Percentiles rank a stretch among this genome's conserved stretches.
phyloP scores from a whole-genome alignment of 495 filamentous ascomycete species.

The Penicillium antarcticum region DNA sequence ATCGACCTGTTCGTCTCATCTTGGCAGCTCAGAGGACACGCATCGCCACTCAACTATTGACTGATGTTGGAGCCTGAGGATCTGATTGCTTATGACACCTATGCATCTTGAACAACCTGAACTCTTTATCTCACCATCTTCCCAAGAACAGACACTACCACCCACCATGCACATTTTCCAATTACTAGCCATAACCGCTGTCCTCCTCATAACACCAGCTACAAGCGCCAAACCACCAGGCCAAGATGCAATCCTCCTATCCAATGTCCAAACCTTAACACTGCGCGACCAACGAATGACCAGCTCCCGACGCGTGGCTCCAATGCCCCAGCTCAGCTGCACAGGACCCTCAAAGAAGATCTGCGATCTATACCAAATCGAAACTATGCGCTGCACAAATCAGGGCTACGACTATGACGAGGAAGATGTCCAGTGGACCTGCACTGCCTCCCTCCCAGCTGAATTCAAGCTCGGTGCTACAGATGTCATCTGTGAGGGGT shows the following conservation, averaged over 20 bases:
- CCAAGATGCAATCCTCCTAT: slow-evolving; percentile 67
- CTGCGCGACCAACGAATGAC: slow-evolving; percentile 63
- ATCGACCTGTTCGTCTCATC: background rate
- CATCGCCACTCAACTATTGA: background rate
- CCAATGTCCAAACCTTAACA: slow-evolving; percentile 73
- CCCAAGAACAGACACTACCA: background rate
- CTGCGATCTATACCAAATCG: slow-evolving; percentile 63
- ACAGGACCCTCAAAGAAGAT: slow-evolving; percentile 59
- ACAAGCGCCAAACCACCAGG: slow-evolving; percentile 36
- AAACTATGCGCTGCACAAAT: slow-evolving; percentile 87
- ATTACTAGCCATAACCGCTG: slow-evolving; percentile 1
- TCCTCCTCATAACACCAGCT: slow-evolving; percentile 32
- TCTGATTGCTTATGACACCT: background rate
- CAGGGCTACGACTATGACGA: slow-evolving; percentile 64
- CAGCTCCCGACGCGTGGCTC: slow-evolving; percentile 67
- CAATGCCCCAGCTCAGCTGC: slow-evolving; percentile 83
- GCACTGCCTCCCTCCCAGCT: slow-evolving; percentile 70
- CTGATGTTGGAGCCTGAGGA: background rate
- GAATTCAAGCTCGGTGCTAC: slow-evolving; percentile 88
- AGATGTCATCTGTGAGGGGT: slow-evolving; percentile 93
- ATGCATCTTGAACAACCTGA: background rate
- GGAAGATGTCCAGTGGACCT: slow-evolving; percentile 85
- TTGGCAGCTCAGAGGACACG: background rate
- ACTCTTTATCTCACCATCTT: background rate
- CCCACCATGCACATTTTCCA: slow-evolving; percentile 2